A percentile compares a stretch with the other conserved stretches of the same genome.
Evolutionary conservation across 345 rosid genomes (phyloP).

Genomic region (Heritiera littoralis): DNA sequence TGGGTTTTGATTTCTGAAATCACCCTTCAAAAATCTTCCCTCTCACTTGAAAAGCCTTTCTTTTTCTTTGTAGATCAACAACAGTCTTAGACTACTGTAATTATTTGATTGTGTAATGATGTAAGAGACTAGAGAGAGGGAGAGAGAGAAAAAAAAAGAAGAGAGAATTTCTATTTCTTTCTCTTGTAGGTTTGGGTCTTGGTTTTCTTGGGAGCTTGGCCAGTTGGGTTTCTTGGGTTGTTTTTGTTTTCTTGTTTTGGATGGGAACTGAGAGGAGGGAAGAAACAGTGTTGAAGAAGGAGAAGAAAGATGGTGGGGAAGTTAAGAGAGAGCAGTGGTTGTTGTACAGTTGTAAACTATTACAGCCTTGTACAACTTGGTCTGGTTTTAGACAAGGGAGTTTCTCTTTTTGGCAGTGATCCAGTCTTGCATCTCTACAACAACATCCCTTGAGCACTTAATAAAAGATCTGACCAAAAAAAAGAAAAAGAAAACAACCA

Average conservation of each 20-base stretch:
- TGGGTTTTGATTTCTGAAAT: slow-evolving; percentile 35
- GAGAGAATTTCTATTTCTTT: slow-evolving; percentile 18
- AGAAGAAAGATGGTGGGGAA: slow-evolving; percentile 37
- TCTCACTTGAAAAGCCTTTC: not conserved
- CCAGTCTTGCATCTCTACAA: slow-evolving; percentile 22
- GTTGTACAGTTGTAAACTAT: slow-evolving; percentile 27
- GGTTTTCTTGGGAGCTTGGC: slow-evolving; percentile 14
- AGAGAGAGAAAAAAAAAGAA: not conserved
- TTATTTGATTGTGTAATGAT: slow-evolving; percentile 28
- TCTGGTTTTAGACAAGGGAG: slow-evolving; percentile 31
- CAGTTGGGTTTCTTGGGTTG: slow-evolving; percentile 4
- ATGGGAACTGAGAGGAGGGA: slow-evolving; percentile 41
- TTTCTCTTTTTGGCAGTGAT: slow-evolving; percentile 24
- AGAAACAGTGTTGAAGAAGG: slow-evolving; percentile 28
- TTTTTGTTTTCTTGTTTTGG: slow-evolving; percentile 19
- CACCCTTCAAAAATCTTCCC: not conserved
- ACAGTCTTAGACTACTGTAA: slow-evolving; percentile 29
- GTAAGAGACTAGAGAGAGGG: not conserved
- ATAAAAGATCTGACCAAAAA: slow-evolving; percentile 19
- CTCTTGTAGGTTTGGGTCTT: slow-evolving; percentile 33
- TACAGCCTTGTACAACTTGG: slow-evolving; percentile 37
- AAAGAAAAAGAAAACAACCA: not conserved
- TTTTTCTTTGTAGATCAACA: slow-evolving; percentile 25
- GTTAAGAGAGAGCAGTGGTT: slow-evolving; percentile 26
- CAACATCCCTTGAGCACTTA: slow-evolving; percentile 22